phyloP scores from a whole-genome alignment of 371 early-diverging fungal species.

The Rhizopus microsporus region DNA sequence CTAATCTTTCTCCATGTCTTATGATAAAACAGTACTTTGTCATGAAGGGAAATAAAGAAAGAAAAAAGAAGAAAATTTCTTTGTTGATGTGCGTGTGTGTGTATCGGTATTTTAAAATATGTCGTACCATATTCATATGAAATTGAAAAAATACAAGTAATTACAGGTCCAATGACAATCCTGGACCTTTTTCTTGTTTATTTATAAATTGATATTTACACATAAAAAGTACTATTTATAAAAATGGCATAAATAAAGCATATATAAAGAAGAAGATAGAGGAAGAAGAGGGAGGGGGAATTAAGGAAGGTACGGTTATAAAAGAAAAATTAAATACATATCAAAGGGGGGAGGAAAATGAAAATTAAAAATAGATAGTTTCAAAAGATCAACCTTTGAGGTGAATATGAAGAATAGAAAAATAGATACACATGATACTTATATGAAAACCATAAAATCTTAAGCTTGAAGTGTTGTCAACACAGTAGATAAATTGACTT shows the following conservation, averaged over 20 bases:
- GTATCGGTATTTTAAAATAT: slow-evolving; percentile 5
- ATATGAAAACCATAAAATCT: neutral
- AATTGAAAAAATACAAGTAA: neutral
- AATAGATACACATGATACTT: neutral
- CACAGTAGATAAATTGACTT: slow-evolving; percentile 7
- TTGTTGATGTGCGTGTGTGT: neutral
- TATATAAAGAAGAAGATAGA: too few relatives aligned
- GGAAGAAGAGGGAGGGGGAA: too few relatives aligned
- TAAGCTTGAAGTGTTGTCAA: slow-evolving; percentile 14
- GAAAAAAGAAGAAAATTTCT: slow-evolving; percentile 7
- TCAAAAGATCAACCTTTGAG: slow-evolving; percentile 18
- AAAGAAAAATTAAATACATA: too few relatives aligned
- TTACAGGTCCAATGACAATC: too few relatives aligned
- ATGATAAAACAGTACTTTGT: slow-evolving; percentile 22
- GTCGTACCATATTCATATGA: slow-evolving; percentile 26
- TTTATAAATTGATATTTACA: too few relatives aligned
- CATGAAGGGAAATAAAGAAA: slow-evolving; percentile 4
- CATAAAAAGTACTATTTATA: too few relatives aligned
- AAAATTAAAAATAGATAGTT: neutral
- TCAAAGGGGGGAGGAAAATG: too few relatives aligned
- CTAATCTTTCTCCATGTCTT: slow-evolving; percentile 32
- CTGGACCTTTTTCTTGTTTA: too few relatives aligned
- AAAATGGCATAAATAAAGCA: too few relatives aligned
- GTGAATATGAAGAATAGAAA: neutral
- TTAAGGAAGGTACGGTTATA: too few relatives aligned